These are phyloP conservation scores for Pleurotus pulmonarius DNA, from an alignment of 768 basidiomycete species.

Conservation along the genomic window DNA sequence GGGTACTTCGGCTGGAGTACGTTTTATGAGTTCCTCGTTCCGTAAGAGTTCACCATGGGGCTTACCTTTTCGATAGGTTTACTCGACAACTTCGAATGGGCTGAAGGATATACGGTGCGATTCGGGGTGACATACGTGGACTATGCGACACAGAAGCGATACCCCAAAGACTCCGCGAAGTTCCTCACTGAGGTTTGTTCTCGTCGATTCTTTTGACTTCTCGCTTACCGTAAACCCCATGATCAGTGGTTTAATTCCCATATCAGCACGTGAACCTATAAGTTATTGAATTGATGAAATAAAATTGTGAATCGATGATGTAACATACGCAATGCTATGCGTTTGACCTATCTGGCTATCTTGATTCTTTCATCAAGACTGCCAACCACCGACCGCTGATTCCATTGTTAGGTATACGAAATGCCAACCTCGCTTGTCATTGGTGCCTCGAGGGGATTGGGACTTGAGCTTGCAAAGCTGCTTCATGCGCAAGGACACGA, in stretches of 20 bases:
- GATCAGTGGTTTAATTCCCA: background rate
- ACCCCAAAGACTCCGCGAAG: constrained; percentile 56
- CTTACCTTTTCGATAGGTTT: constrained; percentile 35
- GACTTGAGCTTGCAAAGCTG: constrained; percentile 29
- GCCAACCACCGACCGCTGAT: background rate
- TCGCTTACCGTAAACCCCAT: background rate
- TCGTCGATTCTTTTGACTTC: background rate
- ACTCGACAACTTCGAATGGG: constrained; percentile 72
- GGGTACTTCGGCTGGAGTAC: constrained; percentile 68
- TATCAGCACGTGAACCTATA: background rate
- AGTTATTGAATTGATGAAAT: background rate
- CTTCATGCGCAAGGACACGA: constrained; percentile 20
- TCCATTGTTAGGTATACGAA: background rate
- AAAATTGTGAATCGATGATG: background rate
- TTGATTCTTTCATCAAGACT: background rate
- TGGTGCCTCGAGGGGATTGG: constrained; percentile 43
- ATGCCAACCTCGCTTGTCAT: constrained; percentile 31
- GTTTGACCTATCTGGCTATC: background rate
- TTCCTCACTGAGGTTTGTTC: constrained; percentile 38
- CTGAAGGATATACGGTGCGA: constrained; percentile 61
- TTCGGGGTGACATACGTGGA: constrained; percentile 72
- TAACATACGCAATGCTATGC: background rate
- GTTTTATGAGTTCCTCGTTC: constrained; percentile 15
- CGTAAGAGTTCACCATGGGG: background rate
- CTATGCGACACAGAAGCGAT: constrained; percentile 58